phyloP scores from a whole-genome alignment of 2,329 filamentous ascomycete genomes.

The Aspergillus neotritici region DNA sequence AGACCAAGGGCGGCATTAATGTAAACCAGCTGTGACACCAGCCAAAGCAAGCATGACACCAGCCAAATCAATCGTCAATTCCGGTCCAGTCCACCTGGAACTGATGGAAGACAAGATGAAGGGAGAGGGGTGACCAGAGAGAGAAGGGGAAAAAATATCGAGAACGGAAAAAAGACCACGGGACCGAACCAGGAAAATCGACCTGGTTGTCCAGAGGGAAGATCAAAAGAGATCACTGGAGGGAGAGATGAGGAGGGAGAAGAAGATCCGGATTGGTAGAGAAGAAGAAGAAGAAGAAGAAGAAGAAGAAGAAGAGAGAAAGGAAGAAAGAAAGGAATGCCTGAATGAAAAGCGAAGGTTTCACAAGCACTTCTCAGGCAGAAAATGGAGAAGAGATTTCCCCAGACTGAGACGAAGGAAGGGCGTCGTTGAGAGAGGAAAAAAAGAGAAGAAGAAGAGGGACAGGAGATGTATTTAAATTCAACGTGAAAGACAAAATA shows the following conservation, averaged over 20 bases:
- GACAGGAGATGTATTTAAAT: neutral
- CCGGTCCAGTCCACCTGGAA: conserved; percentile 4
- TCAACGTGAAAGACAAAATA: conserved; percentile 1
- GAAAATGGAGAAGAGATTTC: conserved; percentile 7
- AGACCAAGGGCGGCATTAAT: conserved; percentile 33
- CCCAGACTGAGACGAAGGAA: conserved; percentile 5
- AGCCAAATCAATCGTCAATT: conserved; percentile 14
- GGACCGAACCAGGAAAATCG: conserved; percentile 9
- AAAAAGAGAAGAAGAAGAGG: conserved; percentile 8
- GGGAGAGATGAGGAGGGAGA: neutral
- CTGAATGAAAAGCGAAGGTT: too few species aligned
- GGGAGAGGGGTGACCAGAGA: conserved; percentile 2
- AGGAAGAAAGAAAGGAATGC: conserved; percentile 3
- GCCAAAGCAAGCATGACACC: conserved; percentile 31
- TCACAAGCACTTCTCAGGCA: neutral
- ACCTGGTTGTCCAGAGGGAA: neutral
- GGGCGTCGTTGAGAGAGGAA: conserved; percentile 11
- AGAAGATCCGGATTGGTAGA: conserved; percentile 4
- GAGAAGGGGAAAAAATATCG: conserved; percentile 2
- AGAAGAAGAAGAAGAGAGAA: conserved; percentile 9
- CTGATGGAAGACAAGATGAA: conserved; percentile 3
- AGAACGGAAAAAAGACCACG: conserved; percentile 13
- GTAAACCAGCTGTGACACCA: conserved; percentile 35
- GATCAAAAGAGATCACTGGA: too few species aligned
- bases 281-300: conserved; percentile 11